Evolutionary conservation across 2,329 filamentous ascomycete species (phyloP), one percentile per base, ranked within the genome.

Genomic region (Colletotrichum horii): DNA sequence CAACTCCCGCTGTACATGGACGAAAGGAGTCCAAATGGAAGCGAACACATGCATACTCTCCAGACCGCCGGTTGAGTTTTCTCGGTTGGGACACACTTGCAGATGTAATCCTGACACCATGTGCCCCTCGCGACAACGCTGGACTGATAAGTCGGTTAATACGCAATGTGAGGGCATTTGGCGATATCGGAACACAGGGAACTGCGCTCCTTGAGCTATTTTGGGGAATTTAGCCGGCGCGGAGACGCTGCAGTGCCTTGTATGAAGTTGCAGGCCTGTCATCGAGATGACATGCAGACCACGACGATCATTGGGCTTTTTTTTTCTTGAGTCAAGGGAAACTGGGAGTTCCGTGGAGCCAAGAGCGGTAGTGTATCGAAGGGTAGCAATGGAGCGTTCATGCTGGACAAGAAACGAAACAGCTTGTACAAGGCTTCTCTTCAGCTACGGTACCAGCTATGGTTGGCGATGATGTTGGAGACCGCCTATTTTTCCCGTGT

Each of bases 1-100:
- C 64, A 62, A 73, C 70, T 73, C 58, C 65, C 73, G 73, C 43
- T 68, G 64, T 65, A 68, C 34, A 28, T 68, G 43, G 70, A 73
- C 64, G 64, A 69, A 73, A 68, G 70, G 65, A 73, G 70, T 32
- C 26, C 64, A 28, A 68, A 36, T 58, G 64, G 58, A 73, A 73
- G 43, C 36, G 70, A 65, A 24, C 73, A 48, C 28, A 65, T 48
- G 56, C 56, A 36, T 24, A 32, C 15, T 26, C 30, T 62, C 62
- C 62, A 71, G 69, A 72, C 73, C 56, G 69, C 56, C 62, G 69
- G 62, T 61, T 61, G 61, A 52, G 4, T 24, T 67, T 67, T 58
- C 26, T 62, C n/a, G 58, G 15, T 65, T 60, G 26, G 28, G 58
- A 28, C 28, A 65, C 30, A 12, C 55, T 24, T 38, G 48, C 70